Evolutionary conservation across 331 rosid species (phyloP), one percentile per base, ranked within the genome.

Genomic region (Malus hybrid): DNA sequence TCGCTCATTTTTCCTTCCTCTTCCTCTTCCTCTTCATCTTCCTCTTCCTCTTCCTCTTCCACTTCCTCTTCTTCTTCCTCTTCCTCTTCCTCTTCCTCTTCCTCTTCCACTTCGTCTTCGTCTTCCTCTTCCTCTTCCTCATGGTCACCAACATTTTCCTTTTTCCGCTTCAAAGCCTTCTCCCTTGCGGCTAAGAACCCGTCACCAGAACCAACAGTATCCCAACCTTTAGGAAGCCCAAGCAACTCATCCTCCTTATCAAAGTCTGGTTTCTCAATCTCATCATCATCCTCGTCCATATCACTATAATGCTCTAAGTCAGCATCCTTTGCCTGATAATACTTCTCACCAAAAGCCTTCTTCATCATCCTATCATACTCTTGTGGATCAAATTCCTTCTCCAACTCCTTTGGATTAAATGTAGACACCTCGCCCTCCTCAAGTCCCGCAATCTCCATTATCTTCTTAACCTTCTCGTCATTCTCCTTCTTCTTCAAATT

Each of bases 401-500:
- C 96, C 72, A 94, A 74, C 83, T 92, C 96, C 55, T 79, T 81
- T 5, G 82, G 67, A 72, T 85, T 80, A 85, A 61, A 33, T 16
- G 50, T 82, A 83, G 67, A 87, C 84, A 84, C 63, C 67, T 89
- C 96, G 1, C 80, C 89, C 55, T 85, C 91, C 61, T 73, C 10
- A n/a, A 94, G 83, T 59, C 99, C 99, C 0, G 99, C 95, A 27
- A 81, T 88, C 83, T 78, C 78, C 87, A 87, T 86, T 54, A 92
- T 92, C 88, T 69, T 88, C 67, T 72, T 85, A n/a, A 92, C 76
- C 84, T 79, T 91, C 65, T 90, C 95, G 13, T 81, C 83, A 61
- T 90, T 93, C 84, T 94, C 97, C 79, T 94, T 89, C 88, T 88
- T 92, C 89, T 92, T 94, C 88, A 90, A 80, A 85, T 94, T 94